A percentile compares a stretch with the other conserved stretches of the same genome.
These are phyloP conservation scores for Heritiera littoralis DNA, from an alignment of 345 rosid genomes.

Conservation along the genomic window DNA sequence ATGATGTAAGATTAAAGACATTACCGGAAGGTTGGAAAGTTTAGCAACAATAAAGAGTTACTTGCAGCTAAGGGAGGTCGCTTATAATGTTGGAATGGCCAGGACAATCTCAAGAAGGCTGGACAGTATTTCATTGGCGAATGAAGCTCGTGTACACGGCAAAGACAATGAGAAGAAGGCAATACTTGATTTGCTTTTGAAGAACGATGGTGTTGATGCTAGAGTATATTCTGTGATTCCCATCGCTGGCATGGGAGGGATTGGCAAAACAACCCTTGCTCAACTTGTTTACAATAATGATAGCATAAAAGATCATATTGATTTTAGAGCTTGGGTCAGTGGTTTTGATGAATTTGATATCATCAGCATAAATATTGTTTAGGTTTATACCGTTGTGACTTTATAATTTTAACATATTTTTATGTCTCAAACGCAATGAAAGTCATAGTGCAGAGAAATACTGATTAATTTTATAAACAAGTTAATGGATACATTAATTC, in stretches of 20 bases:
- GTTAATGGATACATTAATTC: too few relatives aligned
- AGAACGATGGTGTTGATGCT: too few relatives aligned
- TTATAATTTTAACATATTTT: too few relatives aligned
- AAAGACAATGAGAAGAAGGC: neutral
- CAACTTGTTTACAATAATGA: slow-evolving; percentile 8
- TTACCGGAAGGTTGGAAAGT: neutral
- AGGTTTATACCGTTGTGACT: too few relatives aligned
- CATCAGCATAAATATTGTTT: neutral
- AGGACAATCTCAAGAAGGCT: too few relatives aligned
- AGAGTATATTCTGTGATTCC: too few relatives aligned
- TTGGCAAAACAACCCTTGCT: neutral
- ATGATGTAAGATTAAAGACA: neutral
- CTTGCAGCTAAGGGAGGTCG: too few relatives aligned
- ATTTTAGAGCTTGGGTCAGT: neutral
- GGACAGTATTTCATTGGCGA: neutral
- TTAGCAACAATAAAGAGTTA: neutral
- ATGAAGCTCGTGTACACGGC: neutral
- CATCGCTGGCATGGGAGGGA: neutral
- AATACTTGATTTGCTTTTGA: neutral
- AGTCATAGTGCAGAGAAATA: too few relatives aligned
- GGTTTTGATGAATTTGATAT: neutral
- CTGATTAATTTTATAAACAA: too few relatives aligned
- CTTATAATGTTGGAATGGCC: too few relatives aligned
- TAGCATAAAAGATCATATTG: neutral
- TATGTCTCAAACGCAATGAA: too few relatives aligned